These are phyloP conservation scores for Cladophialophora bantiana DNA, from an alignment of 2,329 filamentous ascomycete species.

Conservation along the genomic window DNA sequence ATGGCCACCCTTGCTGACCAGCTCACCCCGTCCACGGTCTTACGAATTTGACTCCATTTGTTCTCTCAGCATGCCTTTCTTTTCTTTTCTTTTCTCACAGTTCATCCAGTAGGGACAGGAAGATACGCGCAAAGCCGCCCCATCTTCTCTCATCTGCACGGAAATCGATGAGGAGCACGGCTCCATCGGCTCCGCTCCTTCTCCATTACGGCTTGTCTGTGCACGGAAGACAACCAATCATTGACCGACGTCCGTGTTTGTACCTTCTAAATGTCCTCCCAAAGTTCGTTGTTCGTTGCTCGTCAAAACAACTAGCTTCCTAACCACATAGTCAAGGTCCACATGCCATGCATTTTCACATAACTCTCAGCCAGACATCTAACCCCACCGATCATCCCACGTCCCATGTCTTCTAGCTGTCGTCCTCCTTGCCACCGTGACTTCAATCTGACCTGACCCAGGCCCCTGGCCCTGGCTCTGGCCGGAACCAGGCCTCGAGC, in stretches of 20 bases:
- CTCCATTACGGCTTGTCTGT: not conserved
- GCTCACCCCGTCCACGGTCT: too few relatives aligned
- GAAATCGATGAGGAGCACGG: not conserved
- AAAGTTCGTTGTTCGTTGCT: conserved; percentile 3
- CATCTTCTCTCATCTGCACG: too few relatives aligned
- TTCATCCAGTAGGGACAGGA: too few relatives aligned
- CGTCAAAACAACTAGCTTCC: not conserved
- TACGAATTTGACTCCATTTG: too few relatives aligned
- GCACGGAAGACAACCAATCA: not conserved
- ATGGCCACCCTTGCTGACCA: too few relatives aligned
- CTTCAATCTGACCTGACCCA: conserved; percentile 30
- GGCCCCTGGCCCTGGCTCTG: conserved; percentile 22
- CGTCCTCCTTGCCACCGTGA: conserved; percentile 33
- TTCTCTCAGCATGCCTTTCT: too few relatives aligned
- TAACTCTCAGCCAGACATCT: conserved; percentile 8
- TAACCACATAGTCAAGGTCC: not conserved
- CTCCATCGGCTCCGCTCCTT: not conserved
- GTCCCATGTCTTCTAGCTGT: conserved; percentile 28
- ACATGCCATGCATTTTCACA: not conserved
- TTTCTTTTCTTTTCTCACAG: too few relatives aligned
- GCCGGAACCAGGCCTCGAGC: conserved; percentile 13
- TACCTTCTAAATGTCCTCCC: conserved; percentile 4
- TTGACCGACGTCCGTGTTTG: not conserved
- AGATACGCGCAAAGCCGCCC: too few relatives aligned
- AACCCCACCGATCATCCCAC: conserved; percentile 35